A percentile compares a stretch with the other conserved stretches of the same genome.
These are phyloP conservation scores for Fragilariopsis cylindrus DNA, from an alignment of 108 stramenopile genomes.

Conservation along the genomic window DNA sequence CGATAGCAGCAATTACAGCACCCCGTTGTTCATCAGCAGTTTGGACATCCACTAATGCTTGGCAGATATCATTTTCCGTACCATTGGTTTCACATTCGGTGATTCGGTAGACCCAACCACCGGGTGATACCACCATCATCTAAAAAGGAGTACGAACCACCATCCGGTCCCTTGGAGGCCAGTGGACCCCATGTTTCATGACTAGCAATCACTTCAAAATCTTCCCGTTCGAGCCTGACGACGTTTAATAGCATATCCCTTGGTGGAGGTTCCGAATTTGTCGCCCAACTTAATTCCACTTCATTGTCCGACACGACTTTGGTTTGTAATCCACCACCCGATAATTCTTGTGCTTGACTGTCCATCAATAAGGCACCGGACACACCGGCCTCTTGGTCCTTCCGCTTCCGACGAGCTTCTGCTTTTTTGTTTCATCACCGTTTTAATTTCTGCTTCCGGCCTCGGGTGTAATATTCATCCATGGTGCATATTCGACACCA, in stretches of 20 bases:
- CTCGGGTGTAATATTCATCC: slow-evolving; percentile 79
- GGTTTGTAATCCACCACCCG: slow-evolving; percentile 71
- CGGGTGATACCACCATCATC: slow-evolving; percentile 62
- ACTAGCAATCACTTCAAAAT: slow-evolving; percentile 64
- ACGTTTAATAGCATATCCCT: slow-evolving; percentile 84
- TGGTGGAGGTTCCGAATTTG: slow-evolving; percentile 67
- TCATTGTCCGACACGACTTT: slow-evolving; percentile 70
- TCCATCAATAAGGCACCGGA: slow-evolving; percentile 72
- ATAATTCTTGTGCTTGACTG: slow-evolving; percentile 81
- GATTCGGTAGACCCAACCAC: slow-evolving; percentile 91
- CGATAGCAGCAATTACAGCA: slow-evolving; percentile 78
- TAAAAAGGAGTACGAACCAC: slow-evolving; percentile 75
- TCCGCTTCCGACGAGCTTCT: slow-evolving; percentile 68
- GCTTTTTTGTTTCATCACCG: slow-evolving; percentile 72
- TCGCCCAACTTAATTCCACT: slow-evolving; percentile 88
- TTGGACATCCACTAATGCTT: slow-evolving; percentile 87
- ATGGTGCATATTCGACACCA: slow-evolving; percentile 88
- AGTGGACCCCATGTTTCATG: slow-evolving; percentile 84
- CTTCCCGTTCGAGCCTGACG: slow-evolving; percentile 81
- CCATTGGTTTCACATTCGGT: slow-evolving; percentile 72
- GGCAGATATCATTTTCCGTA: slow-evolving; percentile 78
- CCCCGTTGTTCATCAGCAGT: slow-evolving; percentile 83
- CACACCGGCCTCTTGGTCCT: slow-evolving; percentile 59
- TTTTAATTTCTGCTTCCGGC: slow-evolving; percentile 70
- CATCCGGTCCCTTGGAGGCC: slow-evolving; percentile 64